Evolutionary conservation across 2,329 filamentous ascomycete species (phyloP).

Genomic region (Trichoderma gracile): DNA sequence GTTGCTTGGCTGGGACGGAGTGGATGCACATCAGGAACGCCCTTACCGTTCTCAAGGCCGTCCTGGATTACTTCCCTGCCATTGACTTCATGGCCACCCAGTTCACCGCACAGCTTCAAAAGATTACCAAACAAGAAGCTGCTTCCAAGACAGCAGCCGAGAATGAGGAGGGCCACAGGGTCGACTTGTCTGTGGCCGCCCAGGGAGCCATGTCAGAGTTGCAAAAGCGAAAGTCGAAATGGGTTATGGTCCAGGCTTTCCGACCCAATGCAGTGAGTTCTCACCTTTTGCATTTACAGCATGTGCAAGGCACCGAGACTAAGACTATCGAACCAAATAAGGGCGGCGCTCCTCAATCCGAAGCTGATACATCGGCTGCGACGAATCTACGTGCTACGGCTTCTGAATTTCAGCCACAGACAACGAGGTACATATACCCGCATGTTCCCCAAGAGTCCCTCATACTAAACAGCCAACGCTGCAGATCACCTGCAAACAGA

Average conservation of each 20-base stretch:
- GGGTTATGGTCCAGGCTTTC: constrained; percentile 76
- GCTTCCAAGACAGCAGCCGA: constrained; percentile 49
- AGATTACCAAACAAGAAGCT: constrained; percentile 63
- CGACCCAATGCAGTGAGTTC: constrained; percentile 59
- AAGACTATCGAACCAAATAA: constrained; percentile 28
- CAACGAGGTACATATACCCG: constrained; percentile 39
- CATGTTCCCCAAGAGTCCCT: constrained; percentile 20
- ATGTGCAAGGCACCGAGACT: constrained; percentile 25
- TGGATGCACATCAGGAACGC: constrained; percentile 99
- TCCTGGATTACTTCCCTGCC: constrained; percentile 81
- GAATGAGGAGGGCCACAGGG: constrained; percentile 60
- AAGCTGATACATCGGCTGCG: constrained; percentile 35
- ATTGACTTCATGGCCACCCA: constrained; percentile 83
- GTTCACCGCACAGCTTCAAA: constrained; percentile 63
- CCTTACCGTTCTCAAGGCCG: constrained; percentile 80
- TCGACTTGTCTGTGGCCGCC: constrained; percentile 74
- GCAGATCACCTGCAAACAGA: constrained; percentile 29
- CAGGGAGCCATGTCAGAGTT: constrained; percentile 71
- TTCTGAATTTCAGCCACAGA: constrained; percentile 62
- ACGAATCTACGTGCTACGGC: constrained; percentile 60
- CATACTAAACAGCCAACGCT: constrained; percentile 24
- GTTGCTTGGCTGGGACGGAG: constrained; percentile 77
- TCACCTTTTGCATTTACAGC: too few relatives aligned
- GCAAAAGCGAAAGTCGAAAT: constrained; percentile 64
- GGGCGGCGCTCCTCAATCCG: constrained; percentile 35